Percentiles rank a stretch among this genome's conserved stretches.
Conservation (phyloP, 768 basidiomycete genomes). For the Lactarius indigo region DNA sequence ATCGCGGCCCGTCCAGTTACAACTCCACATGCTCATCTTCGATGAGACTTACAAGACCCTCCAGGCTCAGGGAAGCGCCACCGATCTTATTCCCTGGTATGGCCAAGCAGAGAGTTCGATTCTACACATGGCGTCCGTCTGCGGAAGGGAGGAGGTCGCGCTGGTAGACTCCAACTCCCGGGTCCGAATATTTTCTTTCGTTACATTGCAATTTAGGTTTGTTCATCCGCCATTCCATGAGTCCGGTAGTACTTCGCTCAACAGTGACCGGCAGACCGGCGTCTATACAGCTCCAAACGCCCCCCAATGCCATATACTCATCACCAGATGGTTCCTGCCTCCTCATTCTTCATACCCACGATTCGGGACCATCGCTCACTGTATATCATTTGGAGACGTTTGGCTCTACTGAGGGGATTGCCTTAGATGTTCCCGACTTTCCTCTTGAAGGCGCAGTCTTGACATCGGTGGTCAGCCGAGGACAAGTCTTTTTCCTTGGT, state of each 20-base stretch:
- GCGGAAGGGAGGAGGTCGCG: constrained; percentile 50
- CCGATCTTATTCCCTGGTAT: constrained; percentile 46
- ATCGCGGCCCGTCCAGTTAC: constrained; percentile 24
- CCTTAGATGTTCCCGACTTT: constrained; percentile 33
- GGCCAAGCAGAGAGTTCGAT: constrained; percentile 29
- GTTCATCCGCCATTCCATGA: constrained; percentile 7
- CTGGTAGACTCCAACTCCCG: constrained; percentile 44
- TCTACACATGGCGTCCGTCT: constrained; percentile 40
- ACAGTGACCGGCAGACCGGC: constrained; percentile 39
- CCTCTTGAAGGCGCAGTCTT: constrained; percentile 30
- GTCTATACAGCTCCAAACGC: constrained; percentile 35
- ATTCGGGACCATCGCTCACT: constrained; percentile 26
- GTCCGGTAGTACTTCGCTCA: background rate
- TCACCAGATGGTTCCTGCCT: constrained; percentile 57
- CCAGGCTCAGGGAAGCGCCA: constrained; percentile 39
- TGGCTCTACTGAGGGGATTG: constrained; percentile 46
- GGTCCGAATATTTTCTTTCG: constrained; percentile 50
- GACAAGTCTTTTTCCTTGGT: constrained; percentile 41
- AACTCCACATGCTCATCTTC: constrained; percentile 44
- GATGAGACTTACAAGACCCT: constrained; percentile 44
- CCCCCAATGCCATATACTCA: constrained; percentile 38
- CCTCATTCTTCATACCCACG: constrained; percentile 32
- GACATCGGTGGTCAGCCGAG: constrained; percentile 46
- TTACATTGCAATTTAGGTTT: constrained; percentile 52
- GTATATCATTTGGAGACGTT: constrained; percentile 57